Conservation (phyloP, 2,329 filamentous ascomycete genomes). For the Tolypocladium amazonense region DNA sequence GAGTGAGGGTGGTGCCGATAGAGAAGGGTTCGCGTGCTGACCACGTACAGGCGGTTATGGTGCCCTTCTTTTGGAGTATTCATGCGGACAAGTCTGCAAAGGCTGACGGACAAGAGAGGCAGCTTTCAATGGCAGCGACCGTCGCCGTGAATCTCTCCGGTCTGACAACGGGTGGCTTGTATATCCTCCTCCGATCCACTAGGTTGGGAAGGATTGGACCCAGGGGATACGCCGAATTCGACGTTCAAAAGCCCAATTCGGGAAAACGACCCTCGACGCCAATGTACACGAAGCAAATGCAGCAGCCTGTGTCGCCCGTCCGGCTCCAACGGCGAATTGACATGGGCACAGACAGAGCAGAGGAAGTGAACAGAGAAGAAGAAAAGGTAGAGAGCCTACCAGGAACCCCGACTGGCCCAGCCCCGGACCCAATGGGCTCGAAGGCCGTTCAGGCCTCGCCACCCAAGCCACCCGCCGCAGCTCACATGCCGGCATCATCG, state of each 20-base stretch:
- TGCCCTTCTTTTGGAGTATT: conserved; percentile 53
- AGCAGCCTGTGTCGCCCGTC: conserved; percentile 8
- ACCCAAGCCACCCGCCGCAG: not conserved
- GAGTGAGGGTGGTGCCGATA: conserved; percentile 14
- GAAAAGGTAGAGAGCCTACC: not conserved
- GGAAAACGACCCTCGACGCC: conserved; percentile 2
- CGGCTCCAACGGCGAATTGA: not conserved
- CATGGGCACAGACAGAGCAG: not conserved
- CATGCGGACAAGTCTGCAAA: conserved; percentile 31
- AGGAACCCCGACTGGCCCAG: not conserved
- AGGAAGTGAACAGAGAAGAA: not conserved
- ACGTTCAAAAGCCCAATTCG: conserved; percentile 24
- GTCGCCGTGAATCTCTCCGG: conserved; percentile 58
- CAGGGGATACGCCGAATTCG: conserved; percentile 30
- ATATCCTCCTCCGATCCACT: conserved; percentile 57
- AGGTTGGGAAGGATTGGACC: conserved; percentile 43
- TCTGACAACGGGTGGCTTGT: conserved; percentile 52
- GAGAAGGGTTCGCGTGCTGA: not conserved
- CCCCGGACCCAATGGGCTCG: not conserved
- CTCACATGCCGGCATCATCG: not conserved
- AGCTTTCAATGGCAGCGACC: conserved; percentile 50
- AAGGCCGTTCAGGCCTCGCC: not conserved
- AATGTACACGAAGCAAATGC: conserved; percentile 10
- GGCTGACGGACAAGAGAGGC: conserved; percentile 24
- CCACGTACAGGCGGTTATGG: conserved; percentile 40